Evolutionary conservation across 441 rosid species (phyloP).

Genomic region (Eugenia klotzschiana): DNA sequence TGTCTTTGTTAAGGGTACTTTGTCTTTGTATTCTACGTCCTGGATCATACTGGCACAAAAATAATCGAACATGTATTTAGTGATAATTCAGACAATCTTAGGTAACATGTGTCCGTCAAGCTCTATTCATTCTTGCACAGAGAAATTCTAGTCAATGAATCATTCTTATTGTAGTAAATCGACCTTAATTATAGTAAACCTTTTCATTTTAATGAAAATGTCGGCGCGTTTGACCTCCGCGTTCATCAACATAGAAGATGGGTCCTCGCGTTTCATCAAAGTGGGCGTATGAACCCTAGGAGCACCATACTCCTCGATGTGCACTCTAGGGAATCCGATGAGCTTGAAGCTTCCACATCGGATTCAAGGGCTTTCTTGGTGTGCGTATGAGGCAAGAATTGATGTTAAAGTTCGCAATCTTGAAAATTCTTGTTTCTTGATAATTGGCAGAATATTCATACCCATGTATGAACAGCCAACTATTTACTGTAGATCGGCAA

Average conservation of each 20-base stretch:
- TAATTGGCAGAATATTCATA: neutral
- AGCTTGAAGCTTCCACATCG: neutral
- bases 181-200: neutral
- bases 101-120: neutral
- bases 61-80: neutral
- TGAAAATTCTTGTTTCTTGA: neutral
- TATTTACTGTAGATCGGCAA: neutral
- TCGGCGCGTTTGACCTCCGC: neutral
- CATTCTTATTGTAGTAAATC: neutral
- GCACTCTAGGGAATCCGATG: neutral
- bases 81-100: neutral
- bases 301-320: neutral
- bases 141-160: neutral
- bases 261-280: too few relatives aligned
- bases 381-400: neutral
- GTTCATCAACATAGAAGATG: too few relatives aligned
- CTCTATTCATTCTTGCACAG: neutral
- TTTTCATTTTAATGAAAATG: neutral
- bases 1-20: neutral
- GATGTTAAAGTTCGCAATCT: neutral
- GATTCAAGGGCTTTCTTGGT: neutral
- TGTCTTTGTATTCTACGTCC: neutral
- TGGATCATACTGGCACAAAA: neutral
- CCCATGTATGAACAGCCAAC: neutral
- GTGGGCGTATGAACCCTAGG: too few relatives aligned